Evolutionary conservation across 2,329 filamentous ascomycete genomes (phyloP), one percentile per base, ranked within the genome.

Genomic region (Arthrobotrys musiformis): DNA sequence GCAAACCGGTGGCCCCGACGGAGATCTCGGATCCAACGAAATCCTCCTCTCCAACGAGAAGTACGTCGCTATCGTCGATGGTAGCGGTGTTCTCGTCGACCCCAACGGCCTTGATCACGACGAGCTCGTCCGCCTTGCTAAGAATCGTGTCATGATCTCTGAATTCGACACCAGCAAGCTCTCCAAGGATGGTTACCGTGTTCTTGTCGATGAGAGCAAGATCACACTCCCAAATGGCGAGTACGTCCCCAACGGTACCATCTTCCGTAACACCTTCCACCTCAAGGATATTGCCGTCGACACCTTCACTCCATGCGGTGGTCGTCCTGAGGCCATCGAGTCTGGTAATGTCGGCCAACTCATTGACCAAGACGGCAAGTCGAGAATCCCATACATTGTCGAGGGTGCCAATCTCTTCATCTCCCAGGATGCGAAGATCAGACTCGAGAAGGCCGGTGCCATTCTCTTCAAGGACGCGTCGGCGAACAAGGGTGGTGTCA

Each of bases 321-420:
- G 95, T 70, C 92, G 95, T 24, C 95, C 95, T 1, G 95, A 98
- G 85, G 97, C 94, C 0, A 97, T 99, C 80, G 94, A 99, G 83
- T 89, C 98, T 73, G 91, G 92, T 69, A 93, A 91, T 6, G 94
- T 94, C 78, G 91, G 88, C 85, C 93, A 92, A 83, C 88, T 99
- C 79, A 98, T 99, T 84, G 90, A 91, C 82, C 37, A 60, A n/a
- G 90, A 97, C 79, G 93, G 94, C 85, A 97, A 97, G 86, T 88
- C 89, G 22, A 89, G 88, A 9, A 91, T 99, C 77, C 94, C 94
- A 0, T 99, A 96, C 85, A 95, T 99, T 66, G 94, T 99, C 50
- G 95, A 99, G 85, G 95, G 95, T 64, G 95, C 95, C 84, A 99
- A 98, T 84, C 87, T 99, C 67, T 99, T 99, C 88, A 96, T 99